These are phyloP conservation scores for Chaetoscypha palmicola DNA, from an alignment of 2,329 filamentous ascomycete genomes.

Conservation along the genomic window DNA sequence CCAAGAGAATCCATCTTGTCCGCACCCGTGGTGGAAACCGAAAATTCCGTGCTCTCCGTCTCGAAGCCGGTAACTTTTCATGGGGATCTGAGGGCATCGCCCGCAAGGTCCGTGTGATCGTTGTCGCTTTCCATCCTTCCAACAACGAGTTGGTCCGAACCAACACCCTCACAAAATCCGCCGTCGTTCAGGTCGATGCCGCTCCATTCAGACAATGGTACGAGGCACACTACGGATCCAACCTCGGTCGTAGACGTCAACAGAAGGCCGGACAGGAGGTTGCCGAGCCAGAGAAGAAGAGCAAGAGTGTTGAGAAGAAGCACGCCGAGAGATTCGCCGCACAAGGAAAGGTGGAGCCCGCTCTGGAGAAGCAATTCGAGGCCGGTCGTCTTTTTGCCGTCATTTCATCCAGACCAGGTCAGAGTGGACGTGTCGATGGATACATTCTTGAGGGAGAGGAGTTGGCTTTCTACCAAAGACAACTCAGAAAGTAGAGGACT, in stretches of 20 bases:
- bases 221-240: constrained; percentile 97
- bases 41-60: constrained; percentile 98
- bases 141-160: constrained; percentile 99
- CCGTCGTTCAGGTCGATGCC: constrained; percentile 97
- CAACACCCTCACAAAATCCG: constrained; percentile 99
- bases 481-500: constrained; percentile 86
- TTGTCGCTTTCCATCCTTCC: constrained; percentile 96
- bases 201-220: constrained; percentile 99
- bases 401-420: constrained; percentile 85
- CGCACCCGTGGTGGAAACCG: constrained; percentile 97
- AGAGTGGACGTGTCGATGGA: constrained; percentile 93
- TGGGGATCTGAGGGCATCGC: constrained; percentile 97
- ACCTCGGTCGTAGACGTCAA: constrained; percentile 85
- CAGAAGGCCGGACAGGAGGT: constrained; percentile 52
- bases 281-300: constrained; percentile 66
- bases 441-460: constrained; percentile 99
- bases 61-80: constrained; percentile 98
- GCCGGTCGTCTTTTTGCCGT: constrained; percentile 95
- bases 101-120: constrained; percentile 99
- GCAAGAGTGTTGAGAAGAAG: constrained; percentile 94
- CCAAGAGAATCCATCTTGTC: constrained; percentile 94
- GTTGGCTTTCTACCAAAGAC: constrained; percentile 99
- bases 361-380: constrained; percentile 98
- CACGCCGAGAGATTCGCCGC: constrained; percentile 78
- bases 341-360: constrained; percentile 83